Base-by-base conservation (phyloP, 306 rosid species). In the Phaseolus lunatus region DNA sequence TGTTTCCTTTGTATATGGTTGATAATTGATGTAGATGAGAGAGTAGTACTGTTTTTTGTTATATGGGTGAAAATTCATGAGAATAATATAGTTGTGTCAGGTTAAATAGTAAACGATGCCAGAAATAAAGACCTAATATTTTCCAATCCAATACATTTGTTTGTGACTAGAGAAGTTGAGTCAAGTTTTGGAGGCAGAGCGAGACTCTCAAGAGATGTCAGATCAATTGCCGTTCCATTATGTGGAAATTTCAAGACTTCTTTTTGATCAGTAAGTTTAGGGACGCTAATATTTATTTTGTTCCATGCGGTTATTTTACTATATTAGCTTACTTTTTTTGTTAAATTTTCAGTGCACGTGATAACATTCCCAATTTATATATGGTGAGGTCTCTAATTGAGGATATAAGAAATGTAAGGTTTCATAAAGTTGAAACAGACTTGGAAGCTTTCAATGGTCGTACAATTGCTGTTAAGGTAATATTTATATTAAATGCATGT, bases 331-430 rank as follows among this genome's bases (percentile, higher is more conserved):
- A 15, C 76, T 37, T 64, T 45, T 27, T 29, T 68, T 1, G 2
- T 80, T 61, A 82, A 73, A 29, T 72, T 82, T 84, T 76, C 26
- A 96, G 99, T 76, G 97, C 99, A 39, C 90, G 87, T 13, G 97
- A 87, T 22, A 93, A 96, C 86, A 90, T 96, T 74, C 83, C 90
- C 18, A 90, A 92, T 78, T 82, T 76, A 53, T 88, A 92, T 81
- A 86, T 88, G 96, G 99, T 96, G 89, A 89, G 97, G 78, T 91
- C 99, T 81, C 88, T 96, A n/a, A 78, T 92, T 70, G 97, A 92
- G 79, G 99, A 96, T 78, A 92, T 96, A 73, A 87, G 91, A 71
- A 89, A 92, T 83, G 97, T 91, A 57, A 84, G 99, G 87, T 95
- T 95, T 85, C 98, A 90, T 84, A 95, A 95, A 85, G 92, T 92